Percentiles rank a stretch among this genome's conserved stretches.
phyloP scores from a whole-genome alignment of 2,329 filamentous ascomycete genomes.

The Ceratocystis destructans region DNA sequence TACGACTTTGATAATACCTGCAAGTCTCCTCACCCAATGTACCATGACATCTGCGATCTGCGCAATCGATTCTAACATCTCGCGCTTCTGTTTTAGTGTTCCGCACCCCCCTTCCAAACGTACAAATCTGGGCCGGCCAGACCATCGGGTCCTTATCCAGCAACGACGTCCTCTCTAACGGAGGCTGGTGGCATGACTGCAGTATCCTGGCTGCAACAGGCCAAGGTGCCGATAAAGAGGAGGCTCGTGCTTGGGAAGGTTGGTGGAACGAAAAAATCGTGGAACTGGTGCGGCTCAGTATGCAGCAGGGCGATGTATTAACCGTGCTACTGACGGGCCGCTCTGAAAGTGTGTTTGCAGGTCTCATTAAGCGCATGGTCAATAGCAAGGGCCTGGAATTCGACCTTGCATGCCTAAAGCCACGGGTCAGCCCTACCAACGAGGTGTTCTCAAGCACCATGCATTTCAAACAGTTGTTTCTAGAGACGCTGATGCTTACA shows the following conservation, averaged over 20 bases:
- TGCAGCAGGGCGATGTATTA: conserved; percentile 70
- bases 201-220: conserved; percentile 77
- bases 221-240: conserved; percentile 67
- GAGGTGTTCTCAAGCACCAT: conserved; percentile 73
- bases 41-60: neutral
- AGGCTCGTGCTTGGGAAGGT: conserved; percentile 70
- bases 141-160: conserved; percentile 66
- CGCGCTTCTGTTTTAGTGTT: conserved; percentile 48
- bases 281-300: conserved; percentile 65
- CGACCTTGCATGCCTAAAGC: conserved; percentile 80
- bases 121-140: conserved; percentile 66
- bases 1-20: conserved; percentile 98
- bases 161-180: conserved; percentile 63
- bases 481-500: conserved; percentile 69
- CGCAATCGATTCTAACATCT: conserved; percentile 10
- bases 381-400: conserved; percentile 67
- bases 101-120: conserved; percentile 77
- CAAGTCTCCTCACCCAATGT: conserved; percentile 31
- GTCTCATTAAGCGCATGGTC: conserved; percentile 70
- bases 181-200: conserved; percentile 95
- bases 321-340: conserved; percentile 81
- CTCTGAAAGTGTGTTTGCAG: conserved; percentile 60
- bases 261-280: conserved; percentile 95
- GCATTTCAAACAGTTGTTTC: conserved; percentile 79
- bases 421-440: conserved; percentile 63